Base-by-base conservation (phyloP, 2,329 filamentous ascomycete species). In the Phialophora macrospora region DNA sequence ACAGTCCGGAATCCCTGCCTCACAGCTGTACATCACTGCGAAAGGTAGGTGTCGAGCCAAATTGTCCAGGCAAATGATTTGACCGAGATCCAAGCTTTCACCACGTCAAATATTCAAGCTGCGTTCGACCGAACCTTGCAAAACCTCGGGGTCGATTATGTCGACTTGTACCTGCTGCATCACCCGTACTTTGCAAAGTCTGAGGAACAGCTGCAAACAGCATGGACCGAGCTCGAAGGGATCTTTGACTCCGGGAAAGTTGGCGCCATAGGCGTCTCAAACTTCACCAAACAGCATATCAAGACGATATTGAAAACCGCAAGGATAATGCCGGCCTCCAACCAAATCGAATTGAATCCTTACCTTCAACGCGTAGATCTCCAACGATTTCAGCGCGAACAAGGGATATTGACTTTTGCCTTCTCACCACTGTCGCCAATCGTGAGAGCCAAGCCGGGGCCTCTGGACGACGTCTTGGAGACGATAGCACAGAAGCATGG, bases 141-240 rank as follows among this genome's bases (percentile, higher is more conserved):
- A 74, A 82, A 87, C 72, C 82, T 90, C 71, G 84, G 82, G 9
- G 78, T 88, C 46, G 88, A 88, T 65, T 90, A 91, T 74, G 80
- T 91, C 64, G 89, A 91, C 74, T 80, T 91, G 12, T 90, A 85
- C 76, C 80, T 91, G 64, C 89, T 92, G 73, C 88, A 90, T 77
- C 91, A 83, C 81, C 85, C 79, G 82, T 2, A 86, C 83, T 80
- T 64, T 76, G 80, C 51, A 79, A 82, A 44, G 75, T 77, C 28
- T 75, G 80, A 14, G 65, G 77, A 51, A 79, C 84, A 63, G 82
- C 83, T 9, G 81, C 75, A 75, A 65, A 72, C 32, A 58, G 64
- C 83, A 3, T 85, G 82, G 74, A 81, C 79, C 71, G 82, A 82
- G 20, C 79, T 82, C 78, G 80, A 82, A 62, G 76, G 77, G 55